Conservation (phyloP, 768 basidiomycete genomes). For the Lentinula boryana region DNA sequence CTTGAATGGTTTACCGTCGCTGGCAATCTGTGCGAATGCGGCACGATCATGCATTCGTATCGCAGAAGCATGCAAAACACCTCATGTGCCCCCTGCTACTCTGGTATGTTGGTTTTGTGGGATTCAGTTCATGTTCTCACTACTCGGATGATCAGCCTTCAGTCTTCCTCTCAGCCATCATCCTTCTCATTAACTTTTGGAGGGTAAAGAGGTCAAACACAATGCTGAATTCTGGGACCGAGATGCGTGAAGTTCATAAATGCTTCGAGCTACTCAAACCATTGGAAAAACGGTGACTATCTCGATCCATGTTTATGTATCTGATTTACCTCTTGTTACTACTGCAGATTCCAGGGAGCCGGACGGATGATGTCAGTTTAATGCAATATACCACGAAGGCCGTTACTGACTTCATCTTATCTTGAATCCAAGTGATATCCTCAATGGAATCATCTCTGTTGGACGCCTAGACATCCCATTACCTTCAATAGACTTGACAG, state of each 20-base stretch:
- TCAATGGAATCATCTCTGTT: background rate
- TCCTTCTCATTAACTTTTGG: slow-evolving; percentile 45
- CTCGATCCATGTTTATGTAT: background rate
- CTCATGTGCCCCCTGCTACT: slow-evolving; percentile 6
- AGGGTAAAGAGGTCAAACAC: slow-evolving; percentile 35
- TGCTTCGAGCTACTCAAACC: slow-evolving; percentile 17
- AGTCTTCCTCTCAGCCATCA: slow-evolving; percentile 34
- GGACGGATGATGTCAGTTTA: slow-evolving; percentile 40
- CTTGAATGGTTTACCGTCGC: slow-evolving; percentile 26
- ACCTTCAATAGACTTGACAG: background rate
- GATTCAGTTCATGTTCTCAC: background rate
- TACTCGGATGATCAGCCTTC: background rate
- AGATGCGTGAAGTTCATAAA: slow-evolving; percentile 47
- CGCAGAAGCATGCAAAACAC: slow-evolving; percentile 11
- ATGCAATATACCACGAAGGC: background rate
- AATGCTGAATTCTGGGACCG: slow-evolving; percentile 31
- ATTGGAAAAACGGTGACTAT: background rate
- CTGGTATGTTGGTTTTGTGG: background rate
- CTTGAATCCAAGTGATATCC: background rate
- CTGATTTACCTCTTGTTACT: background rate
- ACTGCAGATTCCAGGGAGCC: slow-evolving; percentile 36
- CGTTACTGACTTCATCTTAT: background rate
- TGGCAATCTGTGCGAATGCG: slow-evolving; percentile 37
- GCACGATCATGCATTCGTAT: slow-evolving; percentile 25
- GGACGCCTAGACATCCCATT: background rate